phyloP scores from a whole-genome alignment of 1,284 basidiomycete species.

The Fomitiporia mediterranea region DNA sequence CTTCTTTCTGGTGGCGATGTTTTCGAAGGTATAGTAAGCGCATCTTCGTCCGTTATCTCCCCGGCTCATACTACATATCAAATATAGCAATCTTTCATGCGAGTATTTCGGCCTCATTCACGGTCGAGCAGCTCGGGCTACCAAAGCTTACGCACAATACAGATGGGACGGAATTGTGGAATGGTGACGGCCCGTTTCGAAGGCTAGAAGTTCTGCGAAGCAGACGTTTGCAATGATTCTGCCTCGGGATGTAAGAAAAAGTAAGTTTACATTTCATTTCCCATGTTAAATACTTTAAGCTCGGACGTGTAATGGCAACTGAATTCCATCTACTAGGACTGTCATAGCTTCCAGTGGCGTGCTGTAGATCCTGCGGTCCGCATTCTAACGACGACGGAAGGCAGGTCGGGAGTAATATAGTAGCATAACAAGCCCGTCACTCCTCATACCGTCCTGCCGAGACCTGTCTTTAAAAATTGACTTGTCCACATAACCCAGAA shows the following conservation, averaged over 20 bases:
- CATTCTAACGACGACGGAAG: too few species aligned
- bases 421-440: too few species aligned
- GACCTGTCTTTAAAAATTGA: too few species aligned
- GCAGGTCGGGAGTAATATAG: too few species aligned
- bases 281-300: too few species aligned
- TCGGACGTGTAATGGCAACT: too few species aligned
- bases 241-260: background rate
- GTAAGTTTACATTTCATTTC: too few species aligned
- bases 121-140: slow-evolving; percentile 78
- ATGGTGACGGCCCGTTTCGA: slow-evolving; percentile 53
- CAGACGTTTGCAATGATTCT: slow-evolving; percentile 25
- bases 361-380: too few species aligned
- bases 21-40: slow-evolving; percentile 50
- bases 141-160: slow-evolving; percentile 39
- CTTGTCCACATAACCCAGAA: too few species aligned
- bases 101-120: slow-evolving; percentile 76
- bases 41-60: background rate
- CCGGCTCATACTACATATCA: slow-evolving; percentile 15
- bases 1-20: slow-evolving; percentile 52
- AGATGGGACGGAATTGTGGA: slow-evolving; percentile 53
- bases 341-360: too few species aligned
- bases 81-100: slow-evolving; percentile 63
- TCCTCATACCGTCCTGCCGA: too few species aligned
- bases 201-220: slow-evolving; percentile 49
- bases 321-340: too few species aligned